phyloP scores from a whole-genome alignment of 2,329 filamentous ascomycete genomes.

The Epichloe gansuensis region DNA sequence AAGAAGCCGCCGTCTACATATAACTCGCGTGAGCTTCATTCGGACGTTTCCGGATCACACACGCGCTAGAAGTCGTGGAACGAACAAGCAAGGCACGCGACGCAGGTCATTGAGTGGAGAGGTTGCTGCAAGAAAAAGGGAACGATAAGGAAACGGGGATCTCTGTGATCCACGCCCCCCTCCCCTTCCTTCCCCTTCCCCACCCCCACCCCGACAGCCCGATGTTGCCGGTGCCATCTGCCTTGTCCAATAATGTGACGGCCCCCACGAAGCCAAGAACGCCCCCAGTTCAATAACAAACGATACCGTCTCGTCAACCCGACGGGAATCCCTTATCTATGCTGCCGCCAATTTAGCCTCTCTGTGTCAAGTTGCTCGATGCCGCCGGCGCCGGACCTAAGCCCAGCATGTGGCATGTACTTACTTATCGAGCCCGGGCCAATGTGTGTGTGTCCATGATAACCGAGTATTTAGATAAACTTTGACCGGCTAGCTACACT shows the following conservation, averaged over 20 bases:
- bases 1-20: neutral
- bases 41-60: neutral
- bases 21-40: neutral
- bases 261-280: too few relatives aligned
- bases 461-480: neutral
- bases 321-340: slow-evolving; percentile 3
- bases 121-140: too few relatives aligned
- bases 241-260: neutral
- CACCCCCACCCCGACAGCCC: neutral
- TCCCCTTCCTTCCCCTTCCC: neutral
- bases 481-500: neutral
- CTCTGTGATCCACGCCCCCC: neutral
- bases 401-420: neutral
- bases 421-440: neutral
- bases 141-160: too few relatives aligned
- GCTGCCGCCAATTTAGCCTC: neutral
- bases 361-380: neutral
- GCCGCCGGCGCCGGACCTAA: too few relatives aligned
- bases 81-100: too few relatives aligned
- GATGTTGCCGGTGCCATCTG: neutral
- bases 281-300: too few relatives aligned
- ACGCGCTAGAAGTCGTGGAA: too few relatives aligned
- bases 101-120: too few relatives aligned
- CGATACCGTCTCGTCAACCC: too few relatives aligned
- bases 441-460: neutral